Conservation (phyloP, 2,329 filamentous ascomycete species). For the Sarocladiaceae sp. region DNA sequence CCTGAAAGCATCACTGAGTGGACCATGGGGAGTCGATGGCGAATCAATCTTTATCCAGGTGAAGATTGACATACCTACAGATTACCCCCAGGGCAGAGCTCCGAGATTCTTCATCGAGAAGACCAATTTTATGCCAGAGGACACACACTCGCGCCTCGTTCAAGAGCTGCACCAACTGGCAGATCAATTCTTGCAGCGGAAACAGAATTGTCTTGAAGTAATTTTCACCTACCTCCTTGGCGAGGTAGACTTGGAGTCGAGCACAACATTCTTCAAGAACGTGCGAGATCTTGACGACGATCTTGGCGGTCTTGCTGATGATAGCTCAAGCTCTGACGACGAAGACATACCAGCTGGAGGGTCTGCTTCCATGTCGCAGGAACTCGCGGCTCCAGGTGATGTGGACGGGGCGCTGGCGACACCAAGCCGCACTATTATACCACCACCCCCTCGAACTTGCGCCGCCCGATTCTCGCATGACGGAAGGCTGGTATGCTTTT, state of each 20-base stretch:
- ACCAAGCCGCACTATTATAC: conserved; percentile 47
- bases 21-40: conserved; percentile 56
- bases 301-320: conserved; percentile 56
- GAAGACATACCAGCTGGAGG: conserved; percentile 47
- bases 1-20: conserved; percentile 57
- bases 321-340: conserved; percentile 83
- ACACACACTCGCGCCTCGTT: conserved; percentile 47
- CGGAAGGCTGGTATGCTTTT: conserved; percentile 63
- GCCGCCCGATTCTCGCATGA: conserved; percentile 59
- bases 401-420: conserved; percentile 49
- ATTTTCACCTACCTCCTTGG: conserved; percentile 61
- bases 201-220: conserved; percentile 59
- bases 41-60: conserved; percentile 59
- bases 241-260: conserved; percentile 56
- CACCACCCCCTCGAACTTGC: conserved; percentile 54
- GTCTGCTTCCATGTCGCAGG: conserved; percentile 58
- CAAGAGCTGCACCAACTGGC: conserved; percentile 54
- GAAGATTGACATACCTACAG: conserved; percentile 53
- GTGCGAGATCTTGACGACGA: conserved; percentile 60
- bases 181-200: conserved; percentile 49
- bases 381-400: conserved; percentile 51
- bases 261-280: conserved; percentile 58
- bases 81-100: conserved; percentile 53
- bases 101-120: conserved; percentile 59
- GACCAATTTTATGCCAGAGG: conserved; percentile 56